Conservation (phyloP, 306 rosid genomes). For the Cicer chorassanicum region DNA sequence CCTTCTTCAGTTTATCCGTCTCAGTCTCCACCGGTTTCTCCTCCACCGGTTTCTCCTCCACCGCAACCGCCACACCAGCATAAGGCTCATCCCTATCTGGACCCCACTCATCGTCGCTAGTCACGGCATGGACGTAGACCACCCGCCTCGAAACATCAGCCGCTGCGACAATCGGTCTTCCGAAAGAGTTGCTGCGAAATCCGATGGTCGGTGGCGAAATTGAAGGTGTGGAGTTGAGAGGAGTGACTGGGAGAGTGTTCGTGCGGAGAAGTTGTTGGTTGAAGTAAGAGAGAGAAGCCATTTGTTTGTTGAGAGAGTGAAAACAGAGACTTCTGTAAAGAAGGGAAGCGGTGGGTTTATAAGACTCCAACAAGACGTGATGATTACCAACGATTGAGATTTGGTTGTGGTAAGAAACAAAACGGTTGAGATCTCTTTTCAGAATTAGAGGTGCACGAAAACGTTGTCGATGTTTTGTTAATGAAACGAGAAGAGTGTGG, state of each 20-base stretch:
- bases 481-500: conserved; percentile 22
- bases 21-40: conserved; percentile 60
- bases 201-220: conserved; percentile 48
- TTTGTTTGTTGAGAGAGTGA: conserved; percentile 4
- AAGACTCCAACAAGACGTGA: neutral
- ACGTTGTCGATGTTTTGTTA: neutral
- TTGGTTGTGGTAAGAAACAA: neutral
- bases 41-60: conserved; percentile 53
- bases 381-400: neutral
- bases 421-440: neutral
- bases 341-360: conserved; percentile 10
- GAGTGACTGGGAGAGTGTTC: conserved; percentile 49
- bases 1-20: conserved; percentile 66
- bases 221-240: conserved; percentile 46
- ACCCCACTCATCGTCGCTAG: conserved; percentile 59
- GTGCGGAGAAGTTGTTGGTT: conserved; percentile 54
- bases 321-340: neutral
- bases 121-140: conserved; percentile 45
- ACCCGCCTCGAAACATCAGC: conserved; percentile 38
- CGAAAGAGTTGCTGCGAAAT: conserved; percentile 31
- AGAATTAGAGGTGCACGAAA: neutral
- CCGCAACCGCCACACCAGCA: conserved; percentile 48
- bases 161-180: conserved; percentile 34
- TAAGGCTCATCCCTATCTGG: conserved; percentile 49
- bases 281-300: conserved; percentile 67